phyloP scores from a whole-genome alignment of 441 rosid genomes.

The Hura crepitans region DNA sequence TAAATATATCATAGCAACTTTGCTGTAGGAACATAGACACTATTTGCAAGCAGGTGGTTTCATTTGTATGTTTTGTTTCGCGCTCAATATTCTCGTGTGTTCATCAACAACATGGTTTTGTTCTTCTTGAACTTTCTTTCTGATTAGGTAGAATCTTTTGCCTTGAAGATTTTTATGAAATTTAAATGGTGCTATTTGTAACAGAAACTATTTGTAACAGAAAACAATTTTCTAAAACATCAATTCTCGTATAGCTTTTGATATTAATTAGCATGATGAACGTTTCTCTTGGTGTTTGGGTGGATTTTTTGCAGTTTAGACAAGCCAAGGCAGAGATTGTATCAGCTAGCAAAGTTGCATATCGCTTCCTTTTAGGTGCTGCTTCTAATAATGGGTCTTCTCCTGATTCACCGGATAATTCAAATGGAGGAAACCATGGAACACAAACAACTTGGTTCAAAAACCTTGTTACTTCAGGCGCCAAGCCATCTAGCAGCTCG shows the following conservation, averaged over 20 bases:
- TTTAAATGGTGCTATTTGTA: neutral
- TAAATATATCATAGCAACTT: neutral
- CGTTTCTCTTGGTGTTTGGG: neutral
- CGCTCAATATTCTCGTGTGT: neutral
- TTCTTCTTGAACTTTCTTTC: neutral
- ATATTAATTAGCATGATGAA: neutral
- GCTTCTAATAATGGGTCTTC: conserved; percentile 41
- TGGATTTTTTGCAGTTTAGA: conserved; percentile 56
- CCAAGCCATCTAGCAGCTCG: conserved; percentile 67
- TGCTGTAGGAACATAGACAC: too few species aligned
- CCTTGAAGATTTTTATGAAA: neutral
- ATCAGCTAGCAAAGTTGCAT: conserved; percentile 95
- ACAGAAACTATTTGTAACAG: neutral
- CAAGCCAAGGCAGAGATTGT: conserved; percentile 95
- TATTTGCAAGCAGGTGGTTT: neutral
- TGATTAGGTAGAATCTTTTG: neutral
- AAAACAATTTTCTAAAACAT: neutral
- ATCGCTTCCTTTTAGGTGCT: conserved; percentile 68
- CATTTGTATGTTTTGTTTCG: neutral
- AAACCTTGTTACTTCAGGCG: conserved; percentile 58
- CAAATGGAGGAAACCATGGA: conserved; percentile 55
- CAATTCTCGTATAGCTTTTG: neutral
- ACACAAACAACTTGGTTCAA: conserved; percentile 81
- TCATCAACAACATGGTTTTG: neutral
- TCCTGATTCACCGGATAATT: conserved; percentile 48